These are phyloP conservation scores for sorghum (Sorghum bicolor) DNA, from an alignment of 176 grass and related monocot genomes.

Conservation along the genomic window DNA sequence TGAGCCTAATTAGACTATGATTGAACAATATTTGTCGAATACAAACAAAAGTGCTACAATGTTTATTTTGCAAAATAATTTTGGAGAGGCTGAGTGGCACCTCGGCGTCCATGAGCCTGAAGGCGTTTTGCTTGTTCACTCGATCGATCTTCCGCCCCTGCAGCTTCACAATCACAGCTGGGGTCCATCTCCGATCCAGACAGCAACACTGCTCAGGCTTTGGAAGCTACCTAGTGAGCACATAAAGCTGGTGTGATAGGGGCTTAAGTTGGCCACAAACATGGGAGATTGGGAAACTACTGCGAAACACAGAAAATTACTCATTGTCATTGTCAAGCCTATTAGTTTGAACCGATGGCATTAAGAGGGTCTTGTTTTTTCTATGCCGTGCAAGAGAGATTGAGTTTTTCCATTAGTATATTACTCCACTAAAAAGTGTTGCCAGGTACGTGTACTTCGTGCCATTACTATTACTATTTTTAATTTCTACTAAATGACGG, in stretches of 20 bases:
- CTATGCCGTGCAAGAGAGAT: neutral
- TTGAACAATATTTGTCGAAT: too few relatives aligned
- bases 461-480: too few relatives aligned
- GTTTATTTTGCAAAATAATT: too few relatives aligned
- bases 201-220: neutral
- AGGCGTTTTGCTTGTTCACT: neutral
- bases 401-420: neutral
- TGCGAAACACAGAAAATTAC: neutral
- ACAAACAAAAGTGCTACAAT: too few relatives aligned
- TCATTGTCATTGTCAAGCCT: neutral
- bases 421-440: neutral
- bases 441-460: too few relatives aligned
- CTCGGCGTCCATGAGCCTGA: neutral
- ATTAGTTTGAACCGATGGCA: neutral
- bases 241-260: neutral
- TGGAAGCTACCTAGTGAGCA: neutral
- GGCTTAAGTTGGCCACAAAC: neutral
- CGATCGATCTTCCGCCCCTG: neutral
- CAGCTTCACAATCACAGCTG: neutral
- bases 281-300: neutral
- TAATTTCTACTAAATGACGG: too few relatives aligned
- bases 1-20: too few relatives aligned
- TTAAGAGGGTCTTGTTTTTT: neutral
- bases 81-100: too few relatives aligned
- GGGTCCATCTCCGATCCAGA: neutral